Evolutionary conservation across 768 basidiomycete genomes (phyloP).

Genomic region (Russula vinacea): DNA sequence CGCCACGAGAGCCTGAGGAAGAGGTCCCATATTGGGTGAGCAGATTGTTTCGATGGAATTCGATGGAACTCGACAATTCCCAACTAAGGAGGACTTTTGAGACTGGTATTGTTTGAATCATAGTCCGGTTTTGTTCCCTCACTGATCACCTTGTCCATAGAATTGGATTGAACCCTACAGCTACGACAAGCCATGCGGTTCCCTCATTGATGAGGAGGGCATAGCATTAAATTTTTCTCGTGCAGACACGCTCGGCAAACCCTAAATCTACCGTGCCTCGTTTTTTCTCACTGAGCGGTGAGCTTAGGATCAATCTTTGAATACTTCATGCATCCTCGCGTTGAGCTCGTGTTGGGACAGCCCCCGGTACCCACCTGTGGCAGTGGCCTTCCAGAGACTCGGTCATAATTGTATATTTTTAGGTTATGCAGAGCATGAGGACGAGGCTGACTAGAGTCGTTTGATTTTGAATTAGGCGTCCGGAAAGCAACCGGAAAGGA

Average conservation of each 20-base stretch:
- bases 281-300: not conserved
- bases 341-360: not conserved
- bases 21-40: conserved; percentile 3
- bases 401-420: too few relatives aligned
- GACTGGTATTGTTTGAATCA: conserved; percentile 9
- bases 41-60: conserved; percentile 19
- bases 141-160: not conserved
- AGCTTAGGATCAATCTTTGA: not conserved
- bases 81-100: conserved; percentile 25
- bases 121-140: not conserved
- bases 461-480: too few relatives aligned
- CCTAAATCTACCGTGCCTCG: not conserved
- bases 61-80: conserved; percentile 23
- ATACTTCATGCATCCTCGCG: not conserved
- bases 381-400: too few relatives aligned
- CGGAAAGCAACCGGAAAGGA: too few relatives aligned
- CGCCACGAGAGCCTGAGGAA: conserved; percentile 8
- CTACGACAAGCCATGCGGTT: not conserved
- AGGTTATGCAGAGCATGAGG: too few relatives aligned
- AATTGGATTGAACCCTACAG: conserved; percentile 4
- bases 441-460: too few relatives aligned
- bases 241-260: not conserved
- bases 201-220: not conserved
- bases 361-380: not conserved
- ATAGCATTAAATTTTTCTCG: too few relatives aligned